phyloP scores from a whole-genome alignment of 257 asterid species.

The Coffea eugenioides region DNA sequence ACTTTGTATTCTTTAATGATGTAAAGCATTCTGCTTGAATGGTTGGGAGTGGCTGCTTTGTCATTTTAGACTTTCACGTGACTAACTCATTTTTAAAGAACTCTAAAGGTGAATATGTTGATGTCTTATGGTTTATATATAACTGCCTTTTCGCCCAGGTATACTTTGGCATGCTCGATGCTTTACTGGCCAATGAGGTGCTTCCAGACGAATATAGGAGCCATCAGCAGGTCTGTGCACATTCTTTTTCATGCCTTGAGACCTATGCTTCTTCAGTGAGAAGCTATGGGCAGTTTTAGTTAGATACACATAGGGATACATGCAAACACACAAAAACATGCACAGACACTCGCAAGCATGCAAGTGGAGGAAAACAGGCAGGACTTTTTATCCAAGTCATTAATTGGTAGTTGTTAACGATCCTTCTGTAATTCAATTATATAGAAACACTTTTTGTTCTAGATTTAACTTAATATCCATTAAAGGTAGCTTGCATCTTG shows the following conservation, averaged over 20 bases:
- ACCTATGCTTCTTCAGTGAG: not conserved
- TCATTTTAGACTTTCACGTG: not conserved
- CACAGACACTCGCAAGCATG: no score
- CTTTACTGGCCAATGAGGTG: constrained; percentile 41
- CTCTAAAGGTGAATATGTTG: not conserved
- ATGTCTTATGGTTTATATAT: not conserved
- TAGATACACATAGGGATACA: no score
- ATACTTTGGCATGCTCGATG: constrained; percentile 53
- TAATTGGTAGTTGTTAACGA: no score
- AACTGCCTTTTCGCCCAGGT: constrained; percentile 26
- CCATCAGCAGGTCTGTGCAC: constrained; percentile 33
- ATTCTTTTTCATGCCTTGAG: not conserved
- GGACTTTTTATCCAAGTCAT: no score
- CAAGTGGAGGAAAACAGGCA: no score
- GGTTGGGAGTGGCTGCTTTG: not conserved
- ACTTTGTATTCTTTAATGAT: not conserved
- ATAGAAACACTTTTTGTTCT: no score
- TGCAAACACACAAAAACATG: no score
- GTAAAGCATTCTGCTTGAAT: not conserved
- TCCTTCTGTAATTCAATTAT: not conserved
- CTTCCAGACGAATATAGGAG: constrained; percentile 50
- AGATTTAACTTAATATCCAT: no score
- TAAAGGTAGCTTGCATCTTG: not conserved
- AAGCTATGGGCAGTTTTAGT: not conserved
- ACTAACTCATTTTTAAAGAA: not conserved